These are phyloP conservation scores for Heimioporus retisporus DNA, from an alignment of 1,284 basidiomycete species.

Conservation along the genomic window DNA sequence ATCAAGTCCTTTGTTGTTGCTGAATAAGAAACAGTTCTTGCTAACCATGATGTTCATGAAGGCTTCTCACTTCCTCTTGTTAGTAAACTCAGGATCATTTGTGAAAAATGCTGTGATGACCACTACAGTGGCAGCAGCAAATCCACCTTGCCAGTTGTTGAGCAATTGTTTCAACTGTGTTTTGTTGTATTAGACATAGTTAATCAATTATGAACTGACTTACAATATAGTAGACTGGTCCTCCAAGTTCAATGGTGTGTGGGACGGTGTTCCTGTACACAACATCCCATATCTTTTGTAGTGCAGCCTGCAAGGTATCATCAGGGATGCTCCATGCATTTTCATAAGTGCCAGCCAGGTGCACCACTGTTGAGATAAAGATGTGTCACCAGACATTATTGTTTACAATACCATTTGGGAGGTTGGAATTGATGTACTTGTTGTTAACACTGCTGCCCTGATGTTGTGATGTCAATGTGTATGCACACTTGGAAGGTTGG, in stretches of 20 bases:
- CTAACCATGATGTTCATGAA: slow-evolving; percentile 9
- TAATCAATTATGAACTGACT: not conserved
- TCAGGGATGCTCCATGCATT: too few relatives aligned
- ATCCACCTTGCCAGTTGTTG: slow-evolving; percentile 6
- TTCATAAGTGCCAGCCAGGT: too few relatives aligned
- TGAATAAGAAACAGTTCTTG: slow-evolving; percentile 12
- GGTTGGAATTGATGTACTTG: too few relatives aligned
- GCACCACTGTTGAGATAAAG: too few relatives aligned
- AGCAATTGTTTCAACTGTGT: slow-evolving; percentile 5
- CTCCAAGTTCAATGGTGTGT: not conserved
- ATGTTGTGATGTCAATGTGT: too few relatives aligned
- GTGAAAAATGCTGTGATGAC: slow-evolving; percentile 11
- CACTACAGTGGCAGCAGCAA: slow-evolving; percentile 5
- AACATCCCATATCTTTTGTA: too few relatives aligned
- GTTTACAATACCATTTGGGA: too few relatives aligned
- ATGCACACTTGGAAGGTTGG: too few relatives aligned
- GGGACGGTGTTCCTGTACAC: too few relatives aligned
- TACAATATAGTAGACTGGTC: slow-evolving; percentile 10
- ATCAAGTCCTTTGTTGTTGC: slow-evolving; percentile 7
- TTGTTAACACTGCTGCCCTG: too few relatives aligned
- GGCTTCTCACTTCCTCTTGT: not conserved
- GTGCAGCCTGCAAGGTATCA: too few relatives aligned
- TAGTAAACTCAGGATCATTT: not conserved
- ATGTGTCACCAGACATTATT: too few relatives aligned
- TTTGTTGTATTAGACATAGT: not conserved